Percentiles rank a stretch among this genome's conserved stretches.
Evolutionary conservation across 164 flowering plant species (phyloP).

Genomic region (Vitis rotundifolia): DNA sequence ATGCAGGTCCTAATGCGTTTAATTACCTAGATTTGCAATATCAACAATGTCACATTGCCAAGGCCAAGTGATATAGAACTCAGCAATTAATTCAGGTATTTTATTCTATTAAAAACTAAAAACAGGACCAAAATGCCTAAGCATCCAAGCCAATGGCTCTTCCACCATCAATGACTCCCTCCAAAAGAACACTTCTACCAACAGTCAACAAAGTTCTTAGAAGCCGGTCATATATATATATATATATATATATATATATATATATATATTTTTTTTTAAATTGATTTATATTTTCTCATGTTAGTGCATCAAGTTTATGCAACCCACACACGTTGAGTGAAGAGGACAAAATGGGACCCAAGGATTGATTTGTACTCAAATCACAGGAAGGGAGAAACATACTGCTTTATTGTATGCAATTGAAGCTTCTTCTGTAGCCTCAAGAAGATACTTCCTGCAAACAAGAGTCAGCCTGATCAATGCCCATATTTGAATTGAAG

Average conservation of each 20-base stretch:
- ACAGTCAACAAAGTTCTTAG: background rate
- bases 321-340: too few relatives aligned
- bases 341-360: too few relatives aligned
- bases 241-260: too few relatives aligned
- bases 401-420: conserved; percentile 94
- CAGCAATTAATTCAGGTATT: background rate
- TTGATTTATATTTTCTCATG: too few relatives aligned
- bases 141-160: background rate
- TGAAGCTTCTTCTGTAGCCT: conserved; percentile 96
- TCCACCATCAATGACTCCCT: background rate
- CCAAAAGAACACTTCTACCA: background rate
- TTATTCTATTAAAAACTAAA: background rate
- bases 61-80: background rate
- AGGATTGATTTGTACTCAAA: too few relatives aligned
- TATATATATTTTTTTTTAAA: too few relatives aligned
- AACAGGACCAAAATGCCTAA: background rate
- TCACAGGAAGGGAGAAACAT: conserved; percentile 17
- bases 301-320: too few relatives aligned
- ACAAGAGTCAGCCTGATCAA: conserved; percentile 12
- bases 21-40: background rate
- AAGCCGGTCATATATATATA: background rate
- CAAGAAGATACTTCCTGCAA: conserved; percentile 79
- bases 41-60: background rate
- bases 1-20: background rate
- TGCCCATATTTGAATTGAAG: background rate